Base-by-base conservation (phyloP, 192 early-diverging fungal species). In the Entophlyctis luteolus region DNA sequence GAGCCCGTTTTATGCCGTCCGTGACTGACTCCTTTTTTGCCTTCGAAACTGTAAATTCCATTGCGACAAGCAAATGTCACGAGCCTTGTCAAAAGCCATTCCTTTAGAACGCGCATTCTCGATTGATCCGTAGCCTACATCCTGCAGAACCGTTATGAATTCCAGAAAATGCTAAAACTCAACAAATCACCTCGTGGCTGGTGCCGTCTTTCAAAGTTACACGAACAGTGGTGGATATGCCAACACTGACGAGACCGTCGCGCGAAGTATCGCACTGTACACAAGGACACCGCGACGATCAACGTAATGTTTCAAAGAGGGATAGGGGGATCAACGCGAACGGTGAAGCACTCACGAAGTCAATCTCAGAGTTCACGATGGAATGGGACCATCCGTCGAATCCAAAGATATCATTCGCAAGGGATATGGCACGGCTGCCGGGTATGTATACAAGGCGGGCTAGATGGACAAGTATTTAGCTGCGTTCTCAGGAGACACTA, bases 361-460 rank as follows among this genome's bases (percentile, higher is more conserved):
- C 96, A 2, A 94, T 79, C 2, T 79, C 78, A 42, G 87, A 81
- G 49, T 83, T 80, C n/a, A 84, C 74, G 60, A 98, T 86, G 25
- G 75, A 76, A 27, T 85, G 83, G 37, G 81, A 82, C 96, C 96
- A 98, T 8, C 94, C 94, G 67, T 96, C 84, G 73, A 96, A 97
- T 2, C 94, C 96, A 81, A 98, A 97, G 4, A 96, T 67, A 29
- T 92, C 87, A 67, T 98, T 94, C 48, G 96, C 96, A 33, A 97
- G 72, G 65, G 87, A 87, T 45, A 92, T 90, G 36, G 83, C 85
- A 31, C 84, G 88, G 86, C 86, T 88, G 5, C 91, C 93, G 69
- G 93, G 91, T 36, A 94, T 63, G 56, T 93, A 93, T n/a, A 78
- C 79, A 14, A 95, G 75, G 25, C 85, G 86, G 0, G 70, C 68